phyloP scores from a whole-genome alignment of 2,329 filamentous ascomycete genomes.

The Neopestalotiopsis sp. region DNA sequence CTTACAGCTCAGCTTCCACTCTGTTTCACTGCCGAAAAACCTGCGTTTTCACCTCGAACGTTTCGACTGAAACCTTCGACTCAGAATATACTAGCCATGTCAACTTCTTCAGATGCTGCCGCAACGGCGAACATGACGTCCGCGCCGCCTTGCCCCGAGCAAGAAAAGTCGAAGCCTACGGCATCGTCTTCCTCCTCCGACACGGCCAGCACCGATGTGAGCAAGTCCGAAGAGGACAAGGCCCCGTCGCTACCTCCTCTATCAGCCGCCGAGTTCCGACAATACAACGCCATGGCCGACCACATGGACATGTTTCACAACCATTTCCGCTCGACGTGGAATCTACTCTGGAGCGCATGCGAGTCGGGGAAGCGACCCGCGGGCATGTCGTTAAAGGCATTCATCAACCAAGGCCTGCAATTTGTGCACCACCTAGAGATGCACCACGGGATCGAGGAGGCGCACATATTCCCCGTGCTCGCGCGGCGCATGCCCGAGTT shows the following conservation, averaged over 20 bases:
- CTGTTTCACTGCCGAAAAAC: not conserved
- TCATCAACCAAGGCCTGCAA: slow-evolving; percentile 70
- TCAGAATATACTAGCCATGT: slow-evolving; percentile 17
- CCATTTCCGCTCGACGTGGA: slow-evolving; percentile 79
- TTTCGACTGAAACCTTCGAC: not conserved
- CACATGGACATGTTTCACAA: slow-evolving; percentile 81
- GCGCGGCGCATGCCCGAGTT: slow-evolving; percentile 83
- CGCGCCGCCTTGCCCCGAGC: not conserved
- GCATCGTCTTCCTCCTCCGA: slow-evolving; percentile 1
- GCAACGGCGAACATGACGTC: not conserved
- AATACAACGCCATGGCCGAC: slow-evolving; percentile 76
- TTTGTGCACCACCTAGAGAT: slow-evolving; percentile 74
- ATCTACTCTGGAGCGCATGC: slow-evolving; percentile 70
- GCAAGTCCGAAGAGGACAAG: slow-evolving; percentile 24
- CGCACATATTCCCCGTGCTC: slow-evolving; percentile 79
- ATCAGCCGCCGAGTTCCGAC: slow-evolving; percentile 67
- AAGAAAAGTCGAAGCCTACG: slow-evolving; percentile 1
- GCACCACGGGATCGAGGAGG: slow-evolving; percentile 86
- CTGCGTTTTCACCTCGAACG: not conserved
- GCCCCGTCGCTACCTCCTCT: slow-evolving; percentile 62
- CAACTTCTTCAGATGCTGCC: slow-evolving; percentile 1
- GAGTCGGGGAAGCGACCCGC: slow-evolving; percentile 61
- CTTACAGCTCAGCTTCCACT: not conserved
- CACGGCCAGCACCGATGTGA: slow-evolving; percentile 3
- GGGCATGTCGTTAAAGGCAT: slow-evolving; percentile 70